These are phyloP conservation scores for Beauveria varroae DNA, from an alignment of 2,329 filamentous ascomycete species.

Conservation along the genomic window DNA sequence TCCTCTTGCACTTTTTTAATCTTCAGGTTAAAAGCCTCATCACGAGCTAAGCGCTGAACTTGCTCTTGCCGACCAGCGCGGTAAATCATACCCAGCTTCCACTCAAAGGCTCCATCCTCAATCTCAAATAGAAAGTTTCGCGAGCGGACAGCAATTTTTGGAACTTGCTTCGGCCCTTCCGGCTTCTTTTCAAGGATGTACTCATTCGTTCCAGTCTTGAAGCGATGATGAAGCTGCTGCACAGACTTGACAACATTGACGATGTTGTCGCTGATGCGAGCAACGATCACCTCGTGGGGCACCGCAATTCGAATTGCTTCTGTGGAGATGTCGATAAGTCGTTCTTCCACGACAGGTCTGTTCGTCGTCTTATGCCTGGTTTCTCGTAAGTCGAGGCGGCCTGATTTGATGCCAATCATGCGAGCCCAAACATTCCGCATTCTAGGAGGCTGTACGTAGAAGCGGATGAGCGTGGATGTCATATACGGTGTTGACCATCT, in stretches of 20 bases:
- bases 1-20: conserved; percentile 75
- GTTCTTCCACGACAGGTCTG: conserved; percentile 59
- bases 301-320: conserved; percentile 84
- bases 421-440: conserved; percentile 81
- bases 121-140: conserved; percentile 83
- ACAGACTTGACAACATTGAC: conserved; percentile 81
- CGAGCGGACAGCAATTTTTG: conserved; percentile 74
- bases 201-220: conserved; percentile 78
- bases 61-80: conserved; percentile 83
- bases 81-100: conserved; percentile 93
- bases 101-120: conserved; percentile 94
- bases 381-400: conserved; percentile 74
- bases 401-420: conserved; percentile 72
- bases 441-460: conserved; percentile 82
- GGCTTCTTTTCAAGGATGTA: conserved; percentile 82
- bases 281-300: conserved; percentile 83
- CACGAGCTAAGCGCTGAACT: conserved; percentile 77
- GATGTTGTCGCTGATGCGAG: conserved; percentile 88
- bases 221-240: conserved; percentile 87
- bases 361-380: conserved; percentile 58
- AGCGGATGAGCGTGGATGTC: conserved; percentile 65
- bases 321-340: conserved; percentile 72
- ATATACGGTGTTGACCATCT: conserved; percentile 82
- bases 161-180: conserved; percentile 77
- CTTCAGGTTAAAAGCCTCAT: conserved; percentile 85